A percentile compares a stretch with the other conserved stretches of the same genome.
phyloP scores from a whole-genome alignment of 805 yeast species.

The Lipomyces mesembrius region DNA sequence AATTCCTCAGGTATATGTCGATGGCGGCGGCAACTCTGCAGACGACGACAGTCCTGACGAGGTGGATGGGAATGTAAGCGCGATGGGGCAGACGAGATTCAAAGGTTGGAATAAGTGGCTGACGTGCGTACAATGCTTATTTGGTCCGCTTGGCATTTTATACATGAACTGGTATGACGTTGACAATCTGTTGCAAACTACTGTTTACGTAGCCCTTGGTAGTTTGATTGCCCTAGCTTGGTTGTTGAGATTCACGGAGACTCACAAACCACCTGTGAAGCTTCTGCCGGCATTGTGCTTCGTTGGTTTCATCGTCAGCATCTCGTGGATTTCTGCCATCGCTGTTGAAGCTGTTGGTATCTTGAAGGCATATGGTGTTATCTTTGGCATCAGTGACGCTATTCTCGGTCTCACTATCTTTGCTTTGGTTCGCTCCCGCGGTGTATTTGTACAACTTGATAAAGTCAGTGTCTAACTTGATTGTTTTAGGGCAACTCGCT shows the following conservation, averaged over 20 bases:
- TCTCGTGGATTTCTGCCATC: constrained; percentile 69
- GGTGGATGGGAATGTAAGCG: constrained; percentile 34
- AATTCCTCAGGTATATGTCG: constrained; percentile 15
- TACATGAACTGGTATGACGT: constrained; percentile 29
- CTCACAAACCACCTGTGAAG: constrained; percentile 19
- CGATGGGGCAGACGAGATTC: constrained; percentile 1
- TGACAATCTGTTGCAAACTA: neutral
- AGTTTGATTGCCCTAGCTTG: constrained; percentile 10
- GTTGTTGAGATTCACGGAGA: constrained; percentile 23
- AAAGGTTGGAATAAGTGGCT: constrained; percentile 39
- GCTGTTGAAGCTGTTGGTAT: constrained; percentile 73
- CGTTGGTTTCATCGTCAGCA: constrained; percentile 67
- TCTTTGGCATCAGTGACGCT: constrained; percentile 70
- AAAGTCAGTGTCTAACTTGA: neutral
- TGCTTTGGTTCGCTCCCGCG: constrained; percentile 54
- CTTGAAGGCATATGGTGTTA: constrained; percentile 63
- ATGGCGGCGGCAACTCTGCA: constrained; percentile 6
- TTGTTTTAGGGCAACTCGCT: constrained; percentile 72
- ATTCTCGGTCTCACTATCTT: constrained; percentile 84
- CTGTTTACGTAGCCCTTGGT: constrained; percentile 15
- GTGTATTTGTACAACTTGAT: neutral
- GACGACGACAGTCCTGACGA: neutral
- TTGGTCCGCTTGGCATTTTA: constrained; percentile 44
- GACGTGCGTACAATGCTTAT: constrained; percentile 45
- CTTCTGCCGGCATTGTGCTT: constrained; percentile 37